phyloP scores from a whole-genome alignment of 345 rosid species.

The Acer campestre region DNA sequence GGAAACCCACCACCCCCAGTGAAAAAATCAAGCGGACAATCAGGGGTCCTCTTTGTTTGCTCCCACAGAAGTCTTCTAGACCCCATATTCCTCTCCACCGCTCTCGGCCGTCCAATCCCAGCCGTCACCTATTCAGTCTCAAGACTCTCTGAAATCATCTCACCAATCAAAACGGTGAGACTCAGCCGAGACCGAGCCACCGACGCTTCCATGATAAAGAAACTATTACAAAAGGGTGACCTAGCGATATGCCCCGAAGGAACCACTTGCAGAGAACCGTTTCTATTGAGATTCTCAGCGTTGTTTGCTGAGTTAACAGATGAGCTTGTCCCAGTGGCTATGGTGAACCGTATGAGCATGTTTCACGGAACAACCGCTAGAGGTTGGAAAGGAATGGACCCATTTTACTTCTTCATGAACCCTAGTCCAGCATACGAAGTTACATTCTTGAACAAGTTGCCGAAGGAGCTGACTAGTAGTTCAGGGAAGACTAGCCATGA shows the following conservation, averaged over 20 bases:
- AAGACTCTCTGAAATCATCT: constrained; percentile 70
- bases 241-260: constrained; percentile 84
- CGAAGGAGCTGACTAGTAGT: constrained; percentile 54
- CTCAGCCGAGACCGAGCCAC: constrained; percentile 67
- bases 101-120: constrained; percentile 69
- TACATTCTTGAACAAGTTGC: constrained; percentile 72
- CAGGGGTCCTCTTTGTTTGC: constrained; percentile 55
- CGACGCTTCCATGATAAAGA: constrained; percentile 71
- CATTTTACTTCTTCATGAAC: constrained; percentile 89
- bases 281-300: constrained; percentile 70
- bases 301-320: constrained; percentile 74
- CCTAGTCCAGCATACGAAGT: constrained; percentile 87
- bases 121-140: constrained; percentile 84
- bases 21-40: constrained; percentile 42
- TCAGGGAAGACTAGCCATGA: constrained; percentile 77
- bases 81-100: constrained; percentile 71
- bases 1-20: constrained; percentile 65
- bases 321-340: constrained; percentile 81
- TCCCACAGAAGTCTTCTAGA: constrained; percentile 77
- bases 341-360: constrained; percentile 74
- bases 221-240: constrained; percentile 64
- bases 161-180: constrained; percentile 74
- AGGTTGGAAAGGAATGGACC: constrained; percentile 93
- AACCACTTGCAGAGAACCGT: constrained; percentile 86
- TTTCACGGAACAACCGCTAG: constrained; percentile 87